Conservation (phyloP, 2,329 filamentous ascomycete genomes). For the Aspergillus felis region DNA sequence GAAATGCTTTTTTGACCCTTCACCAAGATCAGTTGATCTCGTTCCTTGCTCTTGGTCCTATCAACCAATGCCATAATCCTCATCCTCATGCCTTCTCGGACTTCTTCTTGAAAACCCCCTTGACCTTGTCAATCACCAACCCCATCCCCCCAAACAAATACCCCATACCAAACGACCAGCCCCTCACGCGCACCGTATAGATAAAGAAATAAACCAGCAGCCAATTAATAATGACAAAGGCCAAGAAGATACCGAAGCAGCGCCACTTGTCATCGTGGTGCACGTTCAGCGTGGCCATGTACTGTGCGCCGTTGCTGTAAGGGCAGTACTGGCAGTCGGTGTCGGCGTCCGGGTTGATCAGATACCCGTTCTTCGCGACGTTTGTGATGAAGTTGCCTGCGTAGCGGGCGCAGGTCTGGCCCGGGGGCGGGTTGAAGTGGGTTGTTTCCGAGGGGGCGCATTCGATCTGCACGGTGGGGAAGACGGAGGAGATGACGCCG, state of each 20-base stretch:
- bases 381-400: conserved; percentile 55
- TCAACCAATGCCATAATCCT: not conserved
- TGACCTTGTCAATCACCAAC: conserved; percentile 34
- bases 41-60: not conserved
- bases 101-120: conserved; percentile 23
- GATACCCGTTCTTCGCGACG: conserved; percentile 53
- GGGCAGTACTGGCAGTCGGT: conserved; percentile 66
- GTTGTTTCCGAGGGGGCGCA: conserved; percentile 58
- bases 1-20: not conserved
- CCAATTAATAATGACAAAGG: conserved; percentile 69
- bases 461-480: conserved; percentile 49
- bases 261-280: conserved; percentile 62
- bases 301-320: conserved; percentile 63
- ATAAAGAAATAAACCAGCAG: conserved; percentile 72
- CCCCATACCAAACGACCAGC: conserved; percentile 68
- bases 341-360: conserved; percentile 59
- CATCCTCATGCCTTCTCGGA: conserved; percentile 17
- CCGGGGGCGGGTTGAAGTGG: conserved; percentile 62
- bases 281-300: conserved; percentile 58
- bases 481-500: conserved; percentile 62
- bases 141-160: conserved; percentile 51
- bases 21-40: not conserved
- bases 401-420: conserved; percentile 62
- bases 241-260: conserved; percentile 68
- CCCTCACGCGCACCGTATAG: conserved; percentile 65